A percentile compares a stretch with the other conserved stretches of the same genome.
phyloP scores from a whole-genome alignment of 768 basidiomycete species.

The Kwoniella newhampshirensis region DNA sequence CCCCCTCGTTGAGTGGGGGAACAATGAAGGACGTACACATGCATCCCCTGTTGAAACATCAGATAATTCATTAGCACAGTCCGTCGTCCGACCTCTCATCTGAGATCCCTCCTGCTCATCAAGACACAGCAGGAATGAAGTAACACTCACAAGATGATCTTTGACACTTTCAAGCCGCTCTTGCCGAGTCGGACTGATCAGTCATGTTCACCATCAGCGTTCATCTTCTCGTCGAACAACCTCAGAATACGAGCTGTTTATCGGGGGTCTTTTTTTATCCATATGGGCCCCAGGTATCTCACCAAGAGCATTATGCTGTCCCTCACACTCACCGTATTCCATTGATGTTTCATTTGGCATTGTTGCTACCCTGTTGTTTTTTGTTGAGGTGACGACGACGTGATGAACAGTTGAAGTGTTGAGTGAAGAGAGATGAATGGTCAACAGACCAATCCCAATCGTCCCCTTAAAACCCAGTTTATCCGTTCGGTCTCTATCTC shows the following conservation, averaged over 20 bases:
- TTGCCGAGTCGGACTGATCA: constrained; percentile 57
- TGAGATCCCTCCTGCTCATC: neutral
- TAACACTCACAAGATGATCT: constrained; percentile 64
- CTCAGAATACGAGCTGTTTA: too few relatives aligned
- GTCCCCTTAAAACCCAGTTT: too few relatives aligned
- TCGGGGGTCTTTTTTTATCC: too few relatives aligned
- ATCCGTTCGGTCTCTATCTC: too few relatives aligned
- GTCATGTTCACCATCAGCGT: too few relatives aligned
- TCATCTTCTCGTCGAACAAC: too few relatives aligned
- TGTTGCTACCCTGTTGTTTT: neutral
- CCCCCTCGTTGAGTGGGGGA: neutral
- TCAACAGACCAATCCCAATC: too few relatives aligned
- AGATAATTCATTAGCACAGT: too few relatives aligned
- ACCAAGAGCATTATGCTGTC: too few relatives aligned
- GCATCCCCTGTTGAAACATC: constrained; percentile 21
- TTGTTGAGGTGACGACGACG: neutral
- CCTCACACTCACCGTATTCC: constrained; percentile 19
- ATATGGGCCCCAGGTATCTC: too few relatives aligned
- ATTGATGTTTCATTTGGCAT: constrained; percentile 18
- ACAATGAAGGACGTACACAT: constrained; percentile 22
- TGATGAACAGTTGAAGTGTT: neutral
- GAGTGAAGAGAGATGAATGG: too few relatives aligned
- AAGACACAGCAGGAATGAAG: constrained; percentile 49
- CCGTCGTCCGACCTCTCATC: too few relatives aligned
- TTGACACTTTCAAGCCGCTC: constrained; percentile 65